Evolutionary conservation across 2,329 filamentous ascomycete species (phyloP).

Genomic region (Fonsecaea nubica): DNA sequence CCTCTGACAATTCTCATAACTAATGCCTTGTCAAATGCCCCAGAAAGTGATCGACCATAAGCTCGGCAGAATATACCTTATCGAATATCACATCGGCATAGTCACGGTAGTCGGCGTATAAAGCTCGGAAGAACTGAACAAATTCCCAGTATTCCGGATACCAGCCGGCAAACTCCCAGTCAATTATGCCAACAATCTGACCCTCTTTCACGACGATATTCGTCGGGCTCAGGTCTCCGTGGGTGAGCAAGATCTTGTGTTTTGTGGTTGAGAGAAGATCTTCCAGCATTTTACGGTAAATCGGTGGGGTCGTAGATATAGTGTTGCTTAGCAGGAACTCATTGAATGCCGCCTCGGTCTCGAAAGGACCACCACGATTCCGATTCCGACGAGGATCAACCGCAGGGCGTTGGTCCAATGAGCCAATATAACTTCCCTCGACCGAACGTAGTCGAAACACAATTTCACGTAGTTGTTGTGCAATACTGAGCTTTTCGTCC

Average conservation of each 20-base stretch:
- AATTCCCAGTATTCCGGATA: slow-evolving; percentile 35
- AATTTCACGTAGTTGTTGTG: no score
- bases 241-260: slow-evolving; percentile 9
- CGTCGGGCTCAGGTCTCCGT: slow-evolving; percentile 15
- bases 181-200: slow-evolving; percentile 23
- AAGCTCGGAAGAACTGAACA: slow-evolving; percentile 34
- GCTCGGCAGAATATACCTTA: slow-evolving; percentile 9
- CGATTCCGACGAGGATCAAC: neutral
- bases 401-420: no score
- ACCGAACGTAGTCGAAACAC: no score
- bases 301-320: neutral
- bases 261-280: neutral
- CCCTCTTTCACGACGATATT: slow-evolving; percentile 28
- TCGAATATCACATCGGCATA: slow-evolving; percentile 23
- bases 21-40: slow-evolving; percentile 20
- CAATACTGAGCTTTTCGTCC: no score
- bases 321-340: slow-evolving; percentile 6
- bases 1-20: neutral
- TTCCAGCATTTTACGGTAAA: slow-evolving; percentile 16
- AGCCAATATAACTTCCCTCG: no score
- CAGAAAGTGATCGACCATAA: slow-evolving; percentile 20
- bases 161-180: slow-evolving; percentile 29
- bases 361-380: slow-evolving; percentile 10
- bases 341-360: slow-evolving; percentile 17
- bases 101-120: slow-evolving; percentile 15